These are phyloP conservation scores for Gentiana dahurica DNA, from an alignment of 257 asterid genomes.

Conservation along the genomic window DNA sequence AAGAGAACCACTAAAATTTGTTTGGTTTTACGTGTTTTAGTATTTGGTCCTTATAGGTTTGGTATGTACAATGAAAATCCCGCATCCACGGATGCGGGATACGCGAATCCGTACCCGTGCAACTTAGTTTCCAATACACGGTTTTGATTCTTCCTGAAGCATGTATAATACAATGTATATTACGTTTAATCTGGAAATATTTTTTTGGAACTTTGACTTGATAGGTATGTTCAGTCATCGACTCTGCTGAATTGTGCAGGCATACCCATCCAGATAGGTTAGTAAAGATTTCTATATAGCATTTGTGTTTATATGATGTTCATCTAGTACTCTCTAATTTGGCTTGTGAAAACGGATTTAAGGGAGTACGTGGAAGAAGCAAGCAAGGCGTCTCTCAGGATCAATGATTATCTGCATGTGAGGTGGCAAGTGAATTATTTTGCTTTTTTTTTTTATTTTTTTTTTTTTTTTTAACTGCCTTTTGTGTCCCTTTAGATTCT, in stretches of 20 bases:
- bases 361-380: slow-evolving; percentile 86
- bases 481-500: too few species aligned
- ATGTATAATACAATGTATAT: too few species aligned
- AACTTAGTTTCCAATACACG: too few species aligned
- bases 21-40: too few species aligned
- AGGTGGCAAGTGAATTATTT: slow-evolving; percentile 44
- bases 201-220: slow-evolving; percentile 10
- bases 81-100: too few species aligned
- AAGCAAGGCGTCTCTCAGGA: slow-evolving; percentile 70
- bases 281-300: slow-evolving; percentile 2
- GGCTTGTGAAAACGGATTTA: background rate
- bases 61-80: too few species aligned
- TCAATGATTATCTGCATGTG: slow-evolving; percentile 87
- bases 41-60: too few species aligned
- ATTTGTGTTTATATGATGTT: background rate
- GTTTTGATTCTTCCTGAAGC: too few species aligned
- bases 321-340: background rate
- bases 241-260: slow-evolving; percentile 88
- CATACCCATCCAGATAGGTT: slow-evolving; percentile 97
- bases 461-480: background rate
- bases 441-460: slow-evolving; percentile 5
- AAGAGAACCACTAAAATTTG: too few species aligned
- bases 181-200: background rate
- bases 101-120: too few species aligned
- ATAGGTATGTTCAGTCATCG: slow-evolving; percentile 89